Base-by-base conservation (phyloP, 2,329 filamentous ascomycete species). In the Ophiobolus disseminans region DNA sequence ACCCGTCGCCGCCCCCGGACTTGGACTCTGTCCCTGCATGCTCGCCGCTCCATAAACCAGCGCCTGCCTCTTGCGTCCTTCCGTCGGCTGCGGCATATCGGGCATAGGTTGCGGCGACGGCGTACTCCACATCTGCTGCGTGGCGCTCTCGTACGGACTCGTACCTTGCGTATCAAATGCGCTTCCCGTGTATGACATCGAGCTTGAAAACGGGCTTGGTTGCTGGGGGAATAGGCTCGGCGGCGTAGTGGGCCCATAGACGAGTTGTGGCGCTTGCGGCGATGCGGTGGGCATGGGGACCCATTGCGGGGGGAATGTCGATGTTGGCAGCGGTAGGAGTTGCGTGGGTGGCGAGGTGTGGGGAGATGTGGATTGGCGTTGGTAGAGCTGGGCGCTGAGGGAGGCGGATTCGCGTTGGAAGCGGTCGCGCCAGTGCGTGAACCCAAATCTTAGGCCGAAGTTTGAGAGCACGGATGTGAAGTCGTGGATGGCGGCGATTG, bases 401-500 rank as follows among this genome's bases (percentile, higher is more conserved):
- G 62, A 49, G 1, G 72, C 67, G 0, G 76, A 76, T 45, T 79
- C 78, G 16, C 68, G 70, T 49, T 77, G 75, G 56, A 79, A 80
- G 13, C 76, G 74, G 43, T 79, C 76, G 14, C 74, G 76, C 77
- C 77, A 80, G 57, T 76, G 76, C 47, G 77, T 77, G 54, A 77
- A 78, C 20, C 78, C 78, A 59, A 78, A 80, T 11, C 78, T 69
- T 16, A 76, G 63, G 13, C 78, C 78, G 37, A 80, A 78, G 16
- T 68, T 66, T 2, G 75, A 75, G 1, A 80, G 68, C 28, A 77
- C 75, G 10, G 74, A 70, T 0, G 72, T 76, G 45, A 79, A 77
- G 53, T 78, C 72, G 53, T 78, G 76, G 62, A 80, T 78, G 19
- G 77, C 77, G 23, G 66, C 66, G 30, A 79, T 76, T 34, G 76